Evolutionary conservation across 768 basidiomycete species (phyloP), one percentile per base, ranked within the genome.

Genomic region (Leccinum disarticulatum): DNA sequence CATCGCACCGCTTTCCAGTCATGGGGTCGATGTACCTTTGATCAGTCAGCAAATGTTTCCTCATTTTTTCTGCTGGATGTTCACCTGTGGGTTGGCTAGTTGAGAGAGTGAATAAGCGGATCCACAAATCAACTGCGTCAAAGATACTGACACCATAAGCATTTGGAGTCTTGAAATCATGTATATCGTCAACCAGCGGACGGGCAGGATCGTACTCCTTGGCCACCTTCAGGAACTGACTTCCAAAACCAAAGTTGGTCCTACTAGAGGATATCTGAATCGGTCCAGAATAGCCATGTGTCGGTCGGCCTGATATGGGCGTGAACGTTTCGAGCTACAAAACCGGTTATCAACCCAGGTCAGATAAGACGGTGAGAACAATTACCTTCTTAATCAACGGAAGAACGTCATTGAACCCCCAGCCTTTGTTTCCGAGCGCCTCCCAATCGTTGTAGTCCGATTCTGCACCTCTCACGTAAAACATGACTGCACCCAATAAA

Each of bases 391-490:
- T 80, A 43, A 86, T 60, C 35, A 87, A 73, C 0, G 86, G 86
- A 33, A 87, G 79, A 10, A 88, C 67, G 30, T 83, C 74, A 50
- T 77, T 74, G 1, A 83, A 81, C 9, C 84, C 77, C 87, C 87
- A 88, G 3, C 86, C 87, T 3, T 79, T 71, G 65, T 87, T 87
- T 4, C 75, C 76, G 35, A 81, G 69, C 3, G 74, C 65, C 3
- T 43, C 64, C 87, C 87, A 87, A 52, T 83, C 83, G 64, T 88
- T 83, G 57, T 82, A 87, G 65, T 88, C 87, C 0, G 85, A 87
- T 1, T 83, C 80, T 15, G 81, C 70, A 5, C 83, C 81, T 14
- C 87, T 80, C 2, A 77, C 81, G 62, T 87, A 87, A 76, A 83
- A 77, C 67, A 77, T 76, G 65, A 72, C 78, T 69, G 19, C 4